These are phyloP conservation scores for Fusarium sp. DNA, from an alignment of 2,329 filamentous ascomycete species.

Conservation along the genomic window DNA sequence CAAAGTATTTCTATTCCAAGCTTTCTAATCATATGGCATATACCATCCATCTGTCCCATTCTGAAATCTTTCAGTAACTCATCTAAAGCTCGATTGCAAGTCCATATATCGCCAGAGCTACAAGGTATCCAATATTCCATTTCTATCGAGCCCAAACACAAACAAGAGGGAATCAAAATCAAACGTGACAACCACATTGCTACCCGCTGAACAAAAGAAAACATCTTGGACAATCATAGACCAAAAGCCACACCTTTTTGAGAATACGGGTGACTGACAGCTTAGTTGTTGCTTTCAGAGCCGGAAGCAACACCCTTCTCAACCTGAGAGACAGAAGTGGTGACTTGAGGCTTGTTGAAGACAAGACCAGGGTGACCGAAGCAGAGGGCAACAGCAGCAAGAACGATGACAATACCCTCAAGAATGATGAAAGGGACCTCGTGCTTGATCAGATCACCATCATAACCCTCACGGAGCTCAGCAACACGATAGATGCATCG, in stretches of 20 bases:
- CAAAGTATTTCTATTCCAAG: background rate
- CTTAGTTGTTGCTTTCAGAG: conserved; percentile 26
- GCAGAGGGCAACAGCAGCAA: conserved; percentile 52
- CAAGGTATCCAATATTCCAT: conserved; percentile 22
- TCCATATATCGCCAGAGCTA: conserved; percentile 18
- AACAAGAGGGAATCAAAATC: conserved; percentile 9
- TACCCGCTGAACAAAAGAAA: conserved; percentile 29
- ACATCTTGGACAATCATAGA: background rate
- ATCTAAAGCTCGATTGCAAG: conserved; percentile 23
- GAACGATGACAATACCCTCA: conserved; percentile 57
- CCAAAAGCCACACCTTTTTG: background rate
- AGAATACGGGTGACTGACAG: background rate
- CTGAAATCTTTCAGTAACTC: background rate
- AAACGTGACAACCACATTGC: conserved; percentile 12
- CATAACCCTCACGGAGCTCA: conserved; percentile 73
- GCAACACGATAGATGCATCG: conserved; percentile 73
- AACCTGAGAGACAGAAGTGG: conserved; percentile 31
- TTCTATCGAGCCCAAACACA: conserved; percentile 18
- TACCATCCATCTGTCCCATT: conserved; percentile 5
- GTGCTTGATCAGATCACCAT: conserved; percentile 63
- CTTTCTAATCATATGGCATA: background rate
- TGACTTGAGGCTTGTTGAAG: conserved; percentile 43
- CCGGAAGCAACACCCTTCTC: conserved; percentile 36
- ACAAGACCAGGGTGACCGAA: conserved; percentile 56
- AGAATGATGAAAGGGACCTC: conserved; percentile 64